Evolutionary conservation across 176 grass and related monocot genomes (phyloP), one percentile per base, ranked within the genome.

Genomic region (Ensete glaucum): DNA sequence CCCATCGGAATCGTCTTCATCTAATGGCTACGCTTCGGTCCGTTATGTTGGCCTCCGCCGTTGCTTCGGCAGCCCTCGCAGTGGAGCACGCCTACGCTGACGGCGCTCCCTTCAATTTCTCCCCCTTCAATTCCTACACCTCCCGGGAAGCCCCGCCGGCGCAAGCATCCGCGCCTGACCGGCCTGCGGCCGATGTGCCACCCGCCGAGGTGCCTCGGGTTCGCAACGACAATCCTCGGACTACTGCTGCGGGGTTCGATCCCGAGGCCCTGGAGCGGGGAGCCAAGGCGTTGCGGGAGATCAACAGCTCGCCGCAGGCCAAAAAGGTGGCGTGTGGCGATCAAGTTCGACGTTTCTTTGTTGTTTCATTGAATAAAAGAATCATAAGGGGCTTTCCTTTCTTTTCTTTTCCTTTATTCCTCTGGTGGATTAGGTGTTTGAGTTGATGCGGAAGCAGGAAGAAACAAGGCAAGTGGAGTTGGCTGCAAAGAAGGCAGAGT

Each of bases 141-240:
- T 69, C 85, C 14, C 17, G 65, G 11, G 9, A 64, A 56, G 50
- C 50, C 10, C 50, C 43, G 62, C 16, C 58, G 79, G 67, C 81
- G 50, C 34, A 67, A 0, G 12, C 20, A 1, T 59, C 29, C 20
- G 13, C 57, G 9, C 56, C 57, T 1, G 57, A 13, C 2, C 12
- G 57, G 2, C 63, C 9, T 14, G 19, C 29, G 55, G 69, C 50
- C 9, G 70, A 52, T 51, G 58, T 27, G 50, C 71, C 75, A 52
- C 67, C 73, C 64, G 84, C 82, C 78, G 94, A 91, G 84, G 12
- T 6, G 59, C 34, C 75, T 67, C 88, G 19, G 77, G 78, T 78
- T n/a, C 84, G 90, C 69, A 94, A 87, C 23, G 82, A 99, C 54
- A 82, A 99, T 16, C 84, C 95, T 11, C 83, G 95, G 68, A 99